Evolutionary conservation across 1,139 yeast genomes (phyloP).

Genomic region (Martiniozyma asiatica): DNA sequence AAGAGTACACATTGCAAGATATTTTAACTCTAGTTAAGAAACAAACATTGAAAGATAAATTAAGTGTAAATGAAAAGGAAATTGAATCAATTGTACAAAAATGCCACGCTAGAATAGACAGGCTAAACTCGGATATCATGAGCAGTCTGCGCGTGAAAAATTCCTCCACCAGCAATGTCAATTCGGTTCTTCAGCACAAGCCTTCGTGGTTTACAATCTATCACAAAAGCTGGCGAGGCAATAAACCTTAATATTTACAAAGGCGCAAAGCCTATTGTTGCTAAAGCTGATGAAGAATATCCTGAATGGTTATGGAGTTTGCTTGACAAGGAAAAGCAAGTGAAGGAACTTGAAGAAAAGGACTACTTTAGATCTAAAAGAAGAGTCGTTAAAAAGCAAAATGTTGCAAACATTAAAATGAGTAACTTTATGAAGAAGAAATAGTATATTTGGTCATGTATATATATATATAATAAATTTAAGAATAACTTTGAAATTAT

Average conservation of each 20-base stretch:
- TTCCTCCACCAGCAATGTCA: too few species aligned
- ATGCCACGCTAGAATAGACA: too few species aligned
- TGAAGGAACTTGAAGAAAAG: slow-evolving; percentile 34
- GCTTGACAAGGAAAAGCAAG: slow-evolving; percentile 49
- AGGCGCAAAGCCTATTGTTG: slow-evolving; percentile 80
- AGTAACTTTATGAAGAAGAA: slow-evolving; percentile 58
- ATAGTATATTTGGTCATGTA: too few species aligned
- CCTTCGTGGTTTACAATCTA: slow-evolving; percentile 25
- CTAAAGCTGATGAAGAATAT: slow-evolving; percentile 75
- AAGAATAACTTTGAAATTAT: too few species aligned
- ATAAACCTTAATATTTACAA: slow-evolving; percentile 69
- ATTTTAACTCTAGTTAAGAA: too few species aligned
- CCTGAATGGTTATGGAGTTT: slow-evolving; percentile 96
- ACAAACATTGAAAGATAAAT: too few species aligned
- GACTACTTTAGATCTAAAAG: slow-evolving; percentile 61
- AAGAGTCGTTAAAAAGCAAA: slow-evolving; percentile 54
- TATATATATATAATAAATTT: too few species aligned
- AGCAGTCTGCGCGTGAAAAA: too few species aligned
- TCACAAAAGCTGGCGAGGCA: slow-evolving; percentile 65
- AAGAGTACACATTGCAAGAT: too few species aligned
- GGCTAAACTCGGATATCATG: too few species aligned
- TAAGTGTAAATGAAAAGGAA: too few species aligned
- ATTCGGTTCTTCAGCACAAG: slow-evolving; percentile 16
- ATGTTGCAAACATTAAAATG: slow-evolving; percentile 60
- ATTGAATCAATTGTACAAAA: too few species aligned